A percentile compares a stretch with the other conserved stretches of the same genome.
phyloP scores from a whole-genome alignment of 805 yeast species.

The Dipodascus albidus region DNA sequence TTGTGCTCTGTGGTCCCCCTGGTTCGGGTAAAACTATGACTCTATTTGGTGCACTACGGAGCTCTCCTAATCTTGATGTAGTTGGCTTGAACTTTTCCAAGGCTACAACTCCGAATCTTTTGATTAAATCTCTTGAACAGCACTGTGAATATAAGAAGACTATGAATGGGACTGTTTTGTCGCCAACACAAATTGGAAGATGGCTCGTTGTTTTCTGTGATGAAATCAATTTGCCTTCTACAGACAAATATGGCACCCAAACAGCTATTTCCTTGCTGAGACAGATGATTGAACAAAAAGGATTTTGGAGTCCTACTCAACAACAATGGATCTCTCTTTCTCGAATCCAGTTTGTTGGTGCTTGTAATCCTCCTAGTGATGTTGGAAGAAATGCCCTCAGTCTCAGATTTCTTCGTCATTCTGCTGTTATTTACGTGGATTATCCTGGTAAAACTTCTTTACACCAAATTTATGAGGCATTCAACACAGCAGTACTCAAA shows the following conservation, averaged over 20 bases:
- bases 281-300: constrained; percentile 58
- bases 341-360: constrained; percentile 79
- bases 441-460: constrained; percentile 62
- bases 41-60: constrained; percentile 52
- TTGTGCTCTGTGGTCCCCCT: constrained; percentile 88
- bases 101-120: constrained; percentile 52
- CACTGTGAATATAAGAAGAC: constrained; percentile 50
- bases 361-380: constrained; percentile 84
- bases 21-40: constrained; percentile 97
- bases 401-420: constrained; percentile 54
- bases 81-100: constrained; percentile 73
- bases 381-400: constrained; percentile 55
- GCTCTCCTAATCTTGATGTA: constrained; percentile 45
- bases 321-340: constrained; percentile 55
- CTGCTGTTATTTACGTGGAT: constrained; percentile 58
- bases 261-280: constrained; percentile 59
- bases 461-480: constrained; percentile 51
- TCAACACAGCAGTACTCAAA: constrained; percentile 45
- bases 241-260: constrained; percentile 66
- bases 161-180: constrained; percentile 38
- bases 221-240: constrained; percentile 73
- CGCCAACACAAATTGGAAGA: constrained; percentile 51
- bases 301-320: constrained; percentile 61
- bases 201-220: constrained; percentile 83
- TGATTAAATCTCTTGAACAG: constrained; percentile 60